These are phyloP conservation scores for Sindora glabra DNA, from an alignment of 306 rosid genomes.

Conservation along the genomic window DNA sequence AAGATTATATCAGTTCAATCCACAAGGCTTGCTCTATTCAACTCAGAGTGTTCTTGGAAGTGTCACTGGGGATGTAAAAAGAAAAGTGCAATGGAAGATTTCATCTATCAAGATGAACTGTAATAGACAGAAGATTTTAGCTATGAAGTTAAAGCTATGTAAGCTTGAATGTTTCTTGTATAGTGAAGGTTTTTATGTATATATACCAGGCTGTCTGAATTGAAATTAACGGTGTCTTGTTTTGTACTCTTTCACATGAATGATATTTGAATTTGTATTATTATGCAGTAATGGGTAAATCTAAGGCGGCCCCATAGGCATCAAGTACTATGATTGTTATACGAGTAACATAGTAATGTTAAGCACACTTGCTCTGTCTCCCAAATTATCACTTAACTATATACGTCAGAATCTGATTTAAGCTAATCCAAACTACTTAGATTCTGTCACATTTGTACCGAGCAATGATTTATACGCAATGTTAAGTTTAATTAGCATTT, in stretches of 20 bases:
- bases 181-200: not conserved
- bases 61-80: slow-evolving; percentile 79
- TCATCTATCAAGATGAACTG: slow-evolving; percentile 30
- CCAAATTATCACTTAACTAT: too few relatives aligned
- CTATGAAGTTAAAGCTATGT: not conserved
- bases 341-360: not conserved
- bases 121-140: slow-evolving; percentile 10
- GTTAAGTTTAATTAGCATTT: too few relatives aligned
- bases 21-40: slow-evolving; percentile 45
- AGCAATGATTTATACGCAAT: too few relatives aligned
- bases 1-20: slow-evolving; percentile 59
- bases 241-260: not conserved
- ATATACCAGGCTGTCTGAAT: too few relatives aligned
- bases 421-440: too few relatives aligned
- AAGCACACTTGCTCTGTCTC: too few relatives aligned
- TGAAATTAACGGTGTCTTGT: too few relatives aligned
- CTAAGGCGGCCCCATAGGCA: not conserved
- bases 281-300: not conserved
- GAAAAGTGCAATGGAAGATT: slow-evolving; percentile 30
- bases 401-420: too few relatives aligned
- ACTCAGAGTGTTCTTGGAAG: slow-evolving; percentile 55
- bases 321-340: not conserved
- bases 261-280: not conserved
- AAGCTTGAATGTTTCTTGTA: not conserved
- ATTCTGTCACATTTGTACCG: too few relatives aligned